phyloP scores from a whole-genome alignment of 805 yeast genomes.

The Sungouiozyma ichnusensis region DNA sequence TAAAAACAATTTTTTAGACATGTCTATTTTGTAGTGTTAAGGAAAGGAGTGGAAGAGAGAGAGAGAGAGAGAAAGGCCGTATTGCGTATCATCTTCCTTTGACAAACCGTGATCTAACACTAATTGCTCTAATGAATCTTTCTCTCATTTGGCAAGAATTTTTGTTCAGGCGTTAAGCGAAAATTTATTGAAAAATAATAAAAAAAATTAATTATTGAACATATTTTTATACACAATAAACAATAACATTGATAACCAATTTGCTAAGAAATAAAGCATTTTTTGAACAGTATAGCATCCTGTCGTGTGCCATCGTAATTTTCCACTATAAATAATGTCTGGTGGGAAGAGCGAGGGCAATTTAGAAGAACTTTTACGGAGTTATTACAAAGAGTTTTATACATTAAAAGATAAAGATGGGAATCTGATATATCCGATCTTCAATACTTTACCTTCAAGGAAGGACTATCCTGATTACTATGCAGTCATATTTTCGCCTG shows the following conservation, averaged over 20 bases:
- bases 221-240: neutral
- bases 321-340: neutral
- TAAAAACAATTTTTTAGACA: neutral
- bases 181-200: no score
- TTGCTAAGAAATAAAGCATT: neutral
- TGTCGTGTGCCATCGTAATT: no score
- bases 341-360: constrained; percentile 3
- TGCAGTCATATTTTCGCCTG: constrained; percentile 63
- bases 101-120: no score
- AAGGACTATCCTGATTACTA: constrained; percentile 69
- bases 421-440: constrained; percentile 21
- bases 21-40: no score
- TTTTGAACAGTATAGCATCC: neutral
- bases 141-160: no score
- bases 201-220: neutral
- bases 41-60: no score
- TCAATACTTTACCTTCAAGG: constrained; percentile 47
- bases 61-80: no score
- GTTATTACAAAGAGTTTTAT: constrained; percentile 7
- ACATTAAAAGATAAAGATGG: constrained; percentile 21
- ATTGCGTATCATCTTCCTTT: no score
- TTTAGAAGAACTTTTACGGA: constrained; percentile 6
- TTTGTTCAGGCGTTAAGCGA: no score
- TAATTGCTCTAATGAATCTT: no score
- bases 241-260: neutral